Evolutionary conservation across 371 early-diverging fungal genomes (phyloP), one percentile per base, ranked within the genome.

Genomic region (Hamiltosporidium magnivora): DNA sequence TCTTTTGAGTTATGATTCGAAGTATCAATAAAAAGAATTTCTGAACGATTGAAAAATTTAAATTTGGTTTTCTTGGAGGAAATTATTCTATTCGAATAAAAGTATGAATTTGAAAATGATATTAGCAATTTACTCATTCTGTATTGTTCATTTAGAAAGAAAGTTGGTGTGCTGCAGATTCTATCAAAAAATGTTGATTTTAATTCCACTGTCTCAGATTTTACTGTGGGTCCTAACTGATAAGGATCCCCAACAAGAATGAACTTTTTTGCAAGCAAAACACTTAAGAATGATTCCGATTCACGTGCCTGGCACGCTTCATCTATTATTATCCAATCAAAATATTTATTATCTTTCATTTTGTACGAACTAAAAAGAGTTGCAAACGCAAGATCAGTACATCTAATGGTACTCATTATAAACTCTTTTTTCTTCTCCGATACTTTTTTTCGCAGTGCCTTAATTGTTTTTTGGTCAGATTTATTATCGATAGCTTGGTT

Each of bases 191-290:
- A 80, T 2, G 93, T 92, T 80, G 91, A 93, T 62, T 88, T 87
- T 44, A 93, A 84, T 53, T 95, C 96, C 0, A 93, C 92, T 39
- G 87, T 84, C 0, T 92, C 90, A 0, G 93, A 93, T 70, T 91
- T 89, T 61, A 96, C 89, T 8, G 94, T 94, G 1, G 97, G 95
- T 1, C 95, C 94, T 37, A 97, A 81, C 77, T 97, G 98, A 80
- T 94, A 93, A 76, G 95, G 98, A 80, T 97, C 98, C 40, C 98
- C 98, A 1, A 97, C 94, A 8, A 97, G 84, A 0, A 97, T 90
- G 12, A 88, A 88, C 81, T 94, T 95, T 72, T 89, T 91, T 1
- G 94, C 94, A 58, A 90, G 81, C 3, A 94, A 90, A 52, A 96
- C 83, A 1, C 95, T 95, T 66, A 97, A 94, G 84, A 97, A 84